A percentile compares a stretch with the other conserved stretches of the same genome.
Conservation (phyloP, 164 flowering plant species). For the Paratinospora sagittata region DNA sequence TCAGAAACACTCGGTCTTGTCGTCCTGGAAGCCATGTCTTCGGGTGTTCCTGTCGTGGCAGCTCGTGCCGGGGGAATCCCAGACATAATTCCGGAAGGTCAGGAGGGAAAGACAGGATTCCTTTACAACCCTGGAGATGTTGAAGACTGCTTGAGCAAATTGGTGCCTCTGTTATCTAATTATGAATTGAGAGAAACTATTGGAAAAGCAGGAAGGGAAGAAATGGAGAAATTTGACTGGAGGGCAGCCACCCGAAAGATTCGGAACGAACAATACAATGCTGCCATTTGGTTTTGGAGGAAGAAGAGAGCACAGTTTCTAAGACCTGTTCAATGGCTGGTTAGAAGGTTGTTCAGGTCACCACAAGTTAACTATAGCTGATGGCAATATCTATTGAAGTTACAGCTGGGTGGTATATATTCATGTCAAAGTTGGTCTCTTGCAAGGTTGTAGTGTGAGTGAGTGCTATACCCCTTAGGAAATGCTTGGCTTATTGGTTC, state of each 20-base stretch:
- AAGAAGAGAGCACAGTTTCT: conserved; percentile 66
- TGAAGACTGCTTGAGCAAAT: conserved; percentile 79
- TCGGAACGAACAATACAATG: conserved; percentile 83
- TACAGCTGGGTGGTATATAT: not conserved
- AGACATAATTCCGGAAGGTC: conserved; percentile 76
- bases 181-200: conserved; percentile 56
- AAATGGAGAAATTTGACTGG: conserved; percentile 95
- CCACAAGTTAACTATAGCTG: conserved; percentile 45
- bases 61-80: conserved; percentile 96
- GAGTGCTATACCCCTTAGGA: not conserved
- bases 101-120: conserved; percentile 73
- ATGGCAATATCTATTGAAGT: conserved; percentile 7
- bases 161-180: conserved; percentile 50
- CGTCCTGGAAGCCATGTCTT: conserved; percentile 95
- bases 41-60: conserved; percentile 88
- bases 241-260: conserved; percentile 76
- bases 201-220: conserved; percentile 77
- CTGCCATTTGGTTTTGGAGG: conserved; percentile 98
- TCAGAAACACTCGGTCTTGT: conserved; percentile 98
- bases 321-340: conserved; percentile 69
- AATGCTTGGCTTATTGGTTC: too few relatives aligned
- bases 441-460: not conserved
- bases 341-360: conserved; percentile 38
- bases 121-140: conserved; percentile 72
- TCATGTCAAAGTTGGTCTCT: not conserved